A percentile compares a stretch with the other conserved stretches of the same genome.
Evolutionary conservation across 495 filamentous ascomycete genomes (phyloP).

Genomic region (Rhizodiscina lignyota): DNA sequence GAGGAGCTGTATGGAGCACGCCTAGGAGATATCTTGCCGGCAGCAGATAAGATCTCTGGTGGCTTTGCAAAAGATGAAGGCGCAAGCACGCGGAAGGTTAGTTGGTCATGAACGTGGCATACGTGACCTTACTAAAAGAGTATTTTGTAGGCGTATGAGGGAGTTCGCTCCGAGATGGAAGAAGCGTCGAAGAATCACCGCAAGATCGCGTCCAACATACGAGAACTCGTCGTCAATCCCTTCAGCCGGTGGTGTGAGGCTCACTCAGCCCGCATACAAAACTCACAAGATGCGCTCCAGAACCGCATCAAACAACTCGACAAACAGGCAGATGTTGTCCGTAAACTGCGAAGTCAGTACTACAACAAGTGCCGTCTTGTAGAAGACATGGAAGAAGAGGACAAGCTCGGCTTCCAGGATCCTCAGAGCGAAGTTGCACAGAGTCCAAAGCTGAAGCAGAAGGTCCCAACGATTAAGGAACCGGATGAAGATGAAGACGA

Average conservation of each 20-base stretch:
- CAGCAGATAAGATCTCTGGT: conserved; percentile 63
- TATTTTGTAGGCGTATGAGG: conserved; percentile 68
- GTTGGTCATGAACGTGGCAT: conserved; percentile 10
- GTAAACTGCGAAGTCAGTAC: conserved; percentile 86
- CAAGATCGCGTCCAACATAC: conserved; percentile 90
- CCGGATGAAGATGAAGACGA: conserved; percentile 47
- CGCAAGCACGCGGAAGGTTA: conserved; percentile 84
- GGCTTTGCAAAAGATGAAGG: conserved; percentile 91
- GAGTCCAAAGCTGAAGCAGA: conserved; percentile 42
- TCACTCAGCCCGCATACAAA: conserved; percentile 77
- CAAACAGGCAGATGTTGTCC: conserved; percentile 74
- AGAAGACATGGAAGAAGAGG: conserved; percentile 95
- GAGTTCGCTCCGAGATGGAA: conserved; percentile 85
- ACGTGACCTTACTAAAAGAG: neutral
- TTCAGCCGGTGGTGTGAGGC: conserved; percentile 92
- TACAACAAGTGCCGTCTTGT: conserved; percentile 97
- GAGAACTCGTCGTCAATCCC: conserved; percentile 83
- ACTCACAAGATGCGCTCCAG: conserved; percentile 88
- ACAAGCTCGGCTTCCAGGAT: conserved; percentile 90
- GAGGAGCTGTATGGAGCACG: conserved; percentile 77
- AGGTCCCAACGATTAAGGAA: conserved; percentile 27
- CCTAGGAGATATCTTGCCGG: conserved; percentile 67
- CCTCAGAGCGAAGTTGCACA: conserved; percentile 38
- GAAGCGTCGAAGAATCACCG: conserved; percentile 79
- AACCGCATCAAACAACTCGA: conserved; percentile 77